These are phyloP conservation scores for Ophiognomonia clavigignenti-juglandacearum DNA, from an alignment of 2,329 filamentous ascomycete genomes.

Conservation along the genomic window DNA sequence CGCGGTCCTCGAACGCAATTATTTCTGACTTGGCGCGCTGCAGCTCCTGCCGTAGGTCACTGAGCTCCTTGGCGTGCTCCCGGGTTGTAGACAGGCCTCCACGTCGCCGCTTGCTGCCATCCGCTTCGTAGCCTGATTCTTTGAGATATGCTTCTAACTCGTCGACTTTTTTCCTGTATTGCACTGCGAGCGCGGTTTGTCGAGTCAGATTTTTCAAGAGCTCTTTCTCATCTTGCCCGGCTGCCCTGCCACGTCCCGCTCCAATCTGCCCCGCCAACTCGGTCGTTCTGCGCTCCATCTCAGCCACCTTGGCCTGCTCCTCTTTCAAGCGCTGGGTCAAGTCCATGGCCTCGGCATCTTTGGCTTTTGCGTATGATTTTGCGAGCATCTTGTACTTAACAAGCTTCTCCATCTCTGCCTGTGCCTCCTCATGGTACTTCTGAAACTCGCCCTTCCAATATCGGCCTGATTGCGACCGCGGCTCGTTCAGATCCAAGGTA, in stretches of 20 bases:
- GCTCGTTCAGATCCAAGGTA: slow-evolving; percentile 68
- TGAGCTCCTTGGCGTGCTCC: slow-evolving; percentile 48
- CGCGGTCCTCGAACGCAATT: slow-evolving; percentile 40
- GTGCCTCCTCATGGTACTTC: slow-evolving; percentile 67
- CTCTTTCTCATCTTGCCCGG: slow-evolving; percentile 37
- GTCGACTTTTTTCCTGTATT: slow-evolving; percentile 56
- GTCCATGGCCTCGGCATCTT: slow-evolving; percentile 66
- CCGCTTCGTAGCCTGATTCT: slow-evolving; percentile 29
- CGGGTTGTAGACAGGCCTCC: slow-evolving; percentile 43
- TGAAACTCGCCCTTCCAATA: slow-evolving; percentile 80
- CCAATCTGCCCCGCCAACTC: slow-evolving; percentile 56
- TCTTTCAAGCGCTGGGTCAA: slow-evolving; percentile 61
- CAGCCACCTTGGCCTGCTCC: slow-evolving; percentile 59
- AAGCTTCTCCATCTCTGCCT: slow-evolving; percentile 70
- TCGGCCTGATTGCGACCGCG: slow-evolving; percentile 67
- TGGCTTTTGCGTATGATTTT: slow-evolving; percentile 73
- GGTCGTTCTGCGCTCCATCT: slow-evolving; percentile 59
- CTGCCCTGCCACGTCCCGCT: slow-evolving; percentile 29
- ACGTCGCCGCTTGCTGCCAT: slow-evolving; percentile 27
- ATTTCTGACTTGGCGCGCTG: slow-evolving; percentile 46
- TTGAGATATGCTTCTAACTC: slow-evolving; percentile 50
- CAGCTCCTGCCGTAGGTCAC: slow-evolving; percentile 48
- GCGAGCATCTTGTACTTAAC: slow-evolving; percentile 75
- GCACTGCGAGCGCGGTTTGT: slow-evolving; percentile 51
- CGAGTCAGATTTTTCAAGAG: slow-evolving; percentile 50